Conservation (phyloP, 257 asterid genomes). For the Cordia subcordata region DNA sequence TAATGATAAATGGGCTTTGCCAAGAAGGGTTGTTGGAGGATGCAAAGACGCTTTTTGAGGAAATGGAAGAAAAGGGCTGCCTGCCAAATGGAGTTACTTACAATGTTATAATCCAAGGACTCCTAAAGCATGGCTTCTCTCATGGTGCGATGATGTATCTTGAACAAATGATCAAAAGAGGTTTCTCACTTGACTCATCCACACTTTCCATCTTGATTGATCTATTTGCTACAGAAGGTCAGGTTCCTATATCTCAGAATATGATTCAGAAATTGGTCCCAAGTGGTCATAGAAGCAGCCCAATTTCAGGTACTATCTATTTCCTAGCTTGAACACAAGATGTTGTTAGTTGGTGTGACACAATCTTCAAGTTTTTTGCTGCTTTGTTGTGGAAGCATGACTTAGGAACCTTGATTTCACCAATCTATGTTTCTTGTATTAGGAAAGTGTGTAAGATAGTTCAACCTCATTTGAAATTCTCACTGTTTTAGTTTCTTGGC, state of each 20-base stretch:
- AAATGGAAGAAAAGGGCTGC: slow-evolving; percentile 6
- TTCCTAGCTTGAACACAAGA: too few species aligned
- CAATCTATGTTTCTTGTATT: too few species aligned
- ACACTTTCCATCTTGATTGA: not conserved
- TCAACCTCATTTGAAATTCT: too few species aligned
- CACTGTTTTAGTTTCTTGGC: too few species aligned
- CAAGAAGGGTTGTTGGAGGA: slow-evolving; percentile 16
- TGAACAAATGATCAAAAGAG: slow-evolving; percentile 16
- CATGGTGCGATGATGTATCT: not conserved
- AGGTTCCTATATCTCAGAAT: not conserved
- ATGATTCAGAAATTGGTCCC: too few species aligned
- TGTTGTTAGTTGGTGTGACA: too few species aligned
- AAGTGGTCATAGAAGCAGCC: too few species aligned
- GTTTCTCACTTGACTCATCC: slow-evolving; percentile 3
- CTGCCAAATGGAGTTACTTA: not conserved
- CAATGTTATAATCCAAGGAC: slow-evolving; percentile 9
- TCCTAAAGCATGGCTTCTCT: not conserved
- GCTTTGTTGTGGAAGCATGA: too few species aligned
- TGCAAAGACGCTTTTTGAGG: slow-evolving; percentile 4
- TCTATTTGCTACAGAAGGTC: not conserved
- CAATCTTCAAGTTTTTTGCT: too few species aligned
- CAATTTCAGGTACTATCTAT: too few species aligned
- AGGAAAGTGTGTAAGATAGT: too few species aligned
- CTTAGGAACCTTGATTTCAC: too few species aligned
- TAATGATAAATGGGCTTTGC: not conserved